Conservation (phyloP, 768 basidiomycete genomes). For the Agaricus sinodeliciosus region DNA sequence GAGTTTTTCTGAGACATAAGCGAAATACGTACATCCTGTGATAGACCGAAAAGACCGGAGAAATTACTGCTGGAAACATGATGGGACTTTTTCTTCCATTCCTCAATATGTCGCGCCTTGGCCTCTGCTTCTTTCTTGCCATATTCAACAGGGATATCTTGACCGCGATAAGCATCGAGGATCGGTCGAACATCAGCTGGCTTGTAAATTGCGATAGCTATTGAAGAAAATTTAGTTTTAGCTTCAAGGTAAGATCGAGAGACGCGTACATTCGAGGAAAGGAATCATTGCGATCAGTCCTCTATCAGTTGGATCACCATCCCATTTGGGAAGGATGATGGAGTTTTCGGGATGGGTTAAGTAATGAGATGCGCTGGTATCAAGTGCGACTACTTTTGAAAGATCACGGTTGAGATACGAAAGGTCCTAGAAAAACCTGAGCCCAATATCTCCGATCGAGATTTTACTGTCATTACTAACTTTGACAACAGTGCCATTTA, state of each 20-base stretch:
- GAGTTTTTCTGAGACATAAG: not conserved
- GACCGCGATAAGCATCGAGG: slow-evolving; percentile 76
- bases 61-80: slow-evolving; percentile 29
- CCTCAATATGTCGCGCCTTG: slow-evolving; percentile 70
- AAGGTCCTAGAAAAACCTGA: slow-evolving; percentile 52
- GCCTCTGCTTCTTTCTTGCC: slow-evolving; percentile 82
- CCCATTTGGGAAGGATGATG: slow-evolving; percentile 80
- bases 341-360: slow-evolving; percentile 84
- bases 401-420: slow-evolving; percentile 94
- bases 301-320: slow-evolving; percentile 59
- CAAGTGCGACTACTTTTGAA: slow-evolving; percentile 81
- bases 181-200: slow-evolving; percentile 85
- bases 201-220: slow-evolving; percentile 91
- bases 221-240: not conserved
- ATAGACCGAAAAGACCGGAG: slow-evolving; percentile 34
- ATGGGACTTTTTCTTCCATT: slow-evolving; percentile 59
- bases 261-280: slow-evolving; percentile 78
- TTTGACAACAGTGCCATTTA: slow-evolving; percentile 84
- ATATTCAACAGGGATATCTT: slow-evolving; percentile 86
- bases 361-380: slow-evolving; percentile 76
- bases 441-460: not conserved
- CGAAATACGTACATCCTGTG: slow-evolving; percentile 16
- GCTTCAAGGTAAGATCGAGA: not conserved
- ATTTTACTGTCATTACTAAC: slow-evolving; percentile 26
- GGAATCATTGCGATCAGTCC: slow-evolving; percentile 92